These are phyloP conservation scores for Saturnispora halmiae DNA, from an alignment of 805 yeast genomes.

Conservation along the genomic window DNA sequence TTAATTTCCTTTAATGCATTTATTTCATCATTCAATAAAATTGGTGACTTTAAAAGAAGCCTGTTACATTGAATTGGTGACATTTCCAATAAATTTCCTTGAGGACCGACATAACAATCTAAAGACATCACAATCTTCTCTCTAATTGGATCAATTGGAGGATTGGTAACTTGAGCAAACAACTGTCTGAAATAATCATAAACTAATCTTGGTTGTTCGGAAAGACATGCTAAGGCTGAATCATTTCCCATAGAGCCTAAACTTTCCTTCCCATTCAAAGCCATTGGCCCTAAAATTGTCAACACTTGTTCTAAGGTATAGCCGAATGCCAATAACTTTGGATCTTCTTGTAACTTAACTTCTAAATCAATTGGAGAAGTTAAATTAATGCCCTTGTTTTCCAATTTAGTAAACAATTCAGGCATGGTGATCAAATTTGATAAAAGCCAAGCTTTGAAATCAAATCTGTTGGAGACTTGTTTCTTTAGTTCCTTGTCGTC, in stretches of 20 bases:
- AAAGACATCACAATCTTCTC: constrained; percentile 95
- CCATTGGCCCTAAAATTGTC: constrained; percentile 86
- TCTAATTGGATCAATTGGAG: constrained; percentile 97
- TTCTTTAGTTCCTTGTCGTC: constrained; percentile 85
- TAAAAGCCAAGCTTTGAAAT: constrained; percentile 88
- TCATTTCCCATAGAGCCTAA: constrained; percentile 99
- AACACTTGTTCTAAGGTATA: constrained; percentile 91
- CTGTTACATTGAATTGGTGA: constrained; percentile 87
- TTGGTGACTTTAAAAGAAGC: constrained; percentile 72
- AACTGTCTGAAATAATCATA: constrained; percentile 93
- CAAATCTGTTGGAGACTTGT: constrained; percentile 70
- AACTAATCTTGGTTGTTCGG: constrained; percentile 82
- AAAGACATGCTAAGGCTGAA: constrained; percentile 87
- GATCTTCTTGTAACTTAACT: constrained; percentile 63
- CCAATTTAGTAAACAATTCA: constrained; percentile 58
- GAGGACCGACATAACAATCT: constrained; percentile 97
- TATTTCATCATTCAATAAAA: constrained; percentile 65
- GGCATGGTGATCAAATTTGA: constrained; percentile 81
- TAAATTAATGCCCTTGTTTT: constrained; percentile 29
- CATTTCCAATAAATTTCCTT: constrained; percentile 91
- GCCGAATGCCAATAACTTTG: constrained; percentile 78
- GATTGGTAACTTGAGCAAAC: constrained; percentile 97
- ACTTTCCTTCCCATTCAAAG: constrained; percentile 82
- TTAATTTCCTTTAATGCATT: constrained; percentile 65
- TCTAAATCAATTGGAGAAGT: constrained; percentile 24